Conservation (phyloP, 2,329 filamentous ascomycete genomes). For the Pyricularia sp. region DNA sequence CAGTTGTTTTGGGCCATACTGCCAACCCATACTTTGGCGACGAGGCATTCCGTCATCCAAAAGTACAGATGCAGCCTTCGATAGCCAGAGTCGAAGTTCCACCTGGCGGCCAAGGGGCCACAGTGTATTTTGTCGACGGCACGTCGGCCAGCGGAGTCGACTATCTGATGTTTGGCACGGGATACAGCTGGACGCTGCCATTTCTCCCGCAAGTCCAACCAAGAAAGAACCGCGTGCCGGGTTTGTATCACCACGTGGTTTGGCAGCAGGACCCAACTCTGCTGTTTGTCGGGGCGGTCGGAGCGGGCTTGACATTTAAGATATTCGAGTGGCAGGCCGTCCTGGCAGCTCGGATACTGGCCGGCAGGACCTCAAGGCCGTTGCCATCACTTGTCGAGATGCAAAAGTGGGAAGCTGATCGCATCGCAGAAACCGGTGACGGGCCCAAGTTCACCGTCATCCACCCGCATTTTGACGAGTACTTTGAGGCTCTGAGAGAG, state of each 20-base stretch:
- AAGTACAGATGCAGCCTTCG: slow-evolving; percentile 11
- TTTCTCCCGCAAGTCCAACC: slow-evolving; percentile 44
- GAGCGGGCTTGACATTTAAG: slow-evolving; percentile 54
- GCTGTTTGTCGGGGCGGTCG: slow-evolving; percentile 48
- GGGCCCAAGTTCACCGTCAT: background rate
- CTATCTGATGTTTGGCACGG: slow-evolving; percentile 56
- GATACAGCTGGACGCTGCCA: slow-evolving; percentile 54
- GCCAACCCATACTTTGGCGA: slow-evolving; percentile 19
- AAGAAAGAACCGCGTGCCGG: slow-evolving; percentile 44
- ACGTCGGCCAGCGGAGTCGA: slow-evolving; percentile 43
- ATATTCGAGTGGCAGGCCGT: slow-evolving; percentile 63
- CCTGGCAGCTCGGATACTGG: slow-evolving; percentile 46
- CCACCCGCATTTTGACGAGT: background rate
- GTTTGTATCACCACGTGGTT: slow-evolving; percentile 49
- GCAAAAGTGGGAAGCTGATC: slow-evolving; percentile 40
- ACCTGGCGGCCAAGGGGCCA: background rate
- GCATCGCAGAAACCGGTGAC: background rate
- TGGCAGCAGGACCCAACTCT: slow-evolving; percentile 43
- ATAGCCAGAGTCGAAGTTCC: slow-evolving; percentile 8
- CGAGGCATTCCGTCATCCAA: slow-evolving; percentile 16
- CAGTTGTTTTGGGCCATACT: slow-evolving; percentile 16
- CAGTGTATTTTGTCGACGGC: slow-evolving; percentile 49
- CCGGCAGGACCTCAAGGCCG: slow-evolving; percentile 32
- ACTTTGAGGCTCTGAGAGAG: slow-evolving; percentile 2
- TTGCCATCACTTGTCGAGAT: slow-evolving; percentile 41